Evolutionary conservation across 176 grass and related monocot genomes (phyloP).

Genomic region (Urochloa ruziziensis): DNA sequence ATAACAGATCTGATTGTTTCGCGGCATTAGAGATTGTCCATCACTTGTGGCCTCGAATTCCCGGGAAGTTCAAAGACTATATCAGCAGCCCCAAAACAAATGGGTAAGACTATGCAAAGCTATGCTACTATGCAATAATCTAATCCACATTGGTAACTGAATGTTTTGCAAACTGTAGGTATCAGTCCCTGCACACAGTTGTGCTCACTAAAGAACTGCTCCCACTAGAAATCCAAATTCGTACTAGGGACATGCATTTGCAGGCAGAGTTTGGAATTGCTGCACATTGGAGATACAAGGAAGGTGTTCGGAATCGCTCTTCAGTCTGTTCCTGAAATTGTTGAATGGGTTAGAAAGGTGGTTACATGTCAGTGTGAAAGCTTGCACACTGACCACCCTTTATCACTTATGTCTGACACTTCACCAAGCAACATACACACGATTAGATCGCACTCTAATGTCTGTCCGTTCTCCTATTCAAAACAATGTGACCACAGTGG

Average conservation of each 20-base stretch:
- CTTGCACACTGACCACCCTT: constrained; percentile 33
- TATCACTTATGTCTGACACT: constrained; percentile 32
- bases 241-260: constrained; percentile 82
- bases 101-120: constrained; percentile 38
- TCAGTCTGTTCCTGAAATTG: constrained; percentile 56
- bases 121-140: neutral
- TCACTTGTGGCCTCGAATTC: constrained; percentile 66
- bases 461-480: constrained; percentile 35
- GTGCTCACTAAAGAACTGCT: constrained; percentile 59
- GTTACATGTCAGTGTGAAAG: constrained; percentile 56
- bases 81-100: constrained; percentile 70
- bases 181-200: constrained; percentile 77
- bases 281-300: constrained; percentile 90
- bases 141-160: neutral
- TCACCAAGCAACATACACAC: constrained; percentile 35
- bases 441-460: constrained; percentile 33
- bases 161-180: constrained; percentile 48
- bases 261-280: constrained; percentile 82
- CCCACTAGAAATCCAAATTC: constrained; percentile 82
- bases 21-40: constrained; percentile 62
- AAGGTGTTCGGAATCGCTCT: constrained; percentile 33
- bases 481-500: constrained; percentile 41
- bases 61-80: constrained; percentile 84
- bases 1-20: constrained; percentile 68
- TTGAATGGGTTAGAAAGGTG: constrained; percentile 61